Percentiles rank a stretch among this genome's conserved stretches.
These are phyloP conservation scores for Fusarium cyanostomum DNA, from an alignment of 2,329 filamentous ascomycete species.

Conservation along the genomic window DNA sequence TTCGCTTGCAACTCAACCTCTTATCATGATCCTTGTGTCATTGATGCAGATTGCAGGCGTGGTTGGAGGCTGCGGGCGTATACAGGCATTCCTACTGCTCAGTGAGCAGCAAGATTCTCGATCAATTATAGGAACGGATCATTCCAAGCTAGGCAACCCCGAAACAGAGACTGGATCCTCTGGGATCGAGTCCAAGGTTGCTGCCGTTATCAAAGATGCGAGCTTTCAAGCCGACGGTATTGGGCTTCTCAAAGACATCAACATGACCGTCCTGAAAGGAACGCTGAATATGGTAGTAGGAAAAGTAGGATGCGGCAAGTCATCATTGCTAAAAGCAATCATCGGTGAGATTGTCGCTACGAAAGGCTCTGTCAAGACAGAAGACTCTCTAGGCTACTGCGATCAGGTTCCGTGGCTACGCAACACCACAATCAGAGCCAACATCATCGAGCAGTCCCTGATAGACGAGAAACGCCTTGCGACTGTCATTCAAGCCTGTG, in stretches of 20 bases:
- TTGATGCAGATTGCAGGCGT: conserved; percentile 48
- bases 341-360: conserved; percentile 48
- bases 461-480: conserved; percentile 45
- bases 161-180: no score
- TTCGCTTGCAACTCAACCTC: conserved; percentile 45
- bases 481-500: conserved; percentile 47
- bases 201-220: conserved; percentile 13
- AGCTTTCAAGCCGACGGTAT: conserved; percentile 26
- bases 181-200: no score
- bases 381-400: conserved; percentile 51
- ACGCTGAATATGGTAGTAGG: conserved; percentile 52
- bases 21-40: conserved; percentile 47
- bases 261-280: conserved; percentile 26
- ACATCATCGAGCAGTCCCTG: conserved; percentile 48
- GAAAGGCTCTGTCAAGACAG: conserved; percentile 41
- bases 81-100: conserved; percentile 47
- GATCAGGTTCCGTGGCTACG: conserved; percentile 56
- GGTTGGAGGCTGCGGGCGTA: conserved; percentile 46
- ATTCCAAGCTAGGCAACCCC: no score
- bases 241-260: conserved; percentile 39
- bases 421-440: conserved; percentile 52
- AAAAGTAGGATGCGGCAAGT: conserved; percentile 57
- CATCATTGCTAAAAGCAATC: conserved; percentile 50
- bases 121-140: not conserved
- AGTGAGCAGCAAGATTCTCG: conserved; percentile 34